phyloP scores from a whole-genome alignment of 2,329 filamentous ascomycete species.

The Nigrograna mackinnonii region DNA sequence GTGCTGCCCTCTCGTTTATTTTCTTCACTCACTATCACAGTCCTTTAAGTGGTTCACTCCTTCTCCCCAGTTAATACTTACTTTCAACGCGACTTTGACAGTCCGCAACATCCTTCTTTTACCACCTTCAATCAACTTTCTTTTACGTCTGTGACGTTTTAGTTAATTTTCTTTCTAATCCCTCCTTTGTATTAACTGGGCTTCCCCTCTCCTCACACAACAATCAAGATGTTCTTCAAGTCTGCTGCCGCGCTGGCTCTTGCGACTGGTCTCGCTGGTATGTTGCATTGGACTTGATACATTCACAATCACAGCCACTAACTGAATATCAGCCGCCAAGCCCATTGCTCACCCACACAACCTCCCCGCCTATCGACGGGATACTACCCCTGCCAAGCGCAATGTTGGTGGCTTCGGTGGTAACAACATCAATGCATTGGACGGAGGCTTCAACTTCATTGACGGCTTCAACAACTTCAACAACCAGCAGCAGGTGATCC shows the following conservation, averaged over 20 bases:
- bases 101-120: slow-evolving; percentile 20
- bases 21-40: slow-evolving; percentile 21
- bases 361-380: not conserved
- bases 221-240: slow-evolving; percentile 32
- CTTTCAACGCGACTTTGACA: slow-evolving; percentile 37
- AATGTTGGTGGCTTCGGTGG: slow-evolving; percentile 20
- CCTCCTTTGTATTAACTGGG: slow-evolving; percentile 23
- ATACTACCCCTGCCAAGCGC: slow-evolving; percentile 15
- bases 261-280: slow-evolving; percentile 38
- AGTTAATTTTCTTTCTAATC: slow-evolving; percentile 26
- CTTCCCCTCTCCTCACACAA: slow-evolving; percentile 7
- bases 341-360: slow-evolving; percentile 20
- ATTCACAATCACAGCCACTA: slow-evolving; percentile 7
- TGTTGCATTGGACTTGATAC: slow-evolving; percentile 3
- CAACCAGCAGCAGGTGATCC: slow-evolving; percentile 30
- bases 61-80: slow-evolving; percentile 27
- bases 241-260: slow-evolving; percentile 27
- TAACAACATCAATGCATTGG: slow-evolving; percentile 16
- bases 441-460: slow-evolving; percentile 34
- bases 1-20: slow-evolving; percentile 10
- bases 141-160: slow-evolving; percentile 38
- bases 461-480: slow-evolving; percentile 35
- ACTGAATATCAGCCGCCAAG: slow-evolving; percentile 23
- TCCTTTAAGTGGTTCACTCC: slow-evolving; percentile 16
- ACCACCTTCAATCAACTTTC: slow-evolving; percentile 14